These are phyloP conservation scores for Microthlaspi erraticum DNA, from an alignment of 345 rosid species.

Conservation along the genomic window DNA sequence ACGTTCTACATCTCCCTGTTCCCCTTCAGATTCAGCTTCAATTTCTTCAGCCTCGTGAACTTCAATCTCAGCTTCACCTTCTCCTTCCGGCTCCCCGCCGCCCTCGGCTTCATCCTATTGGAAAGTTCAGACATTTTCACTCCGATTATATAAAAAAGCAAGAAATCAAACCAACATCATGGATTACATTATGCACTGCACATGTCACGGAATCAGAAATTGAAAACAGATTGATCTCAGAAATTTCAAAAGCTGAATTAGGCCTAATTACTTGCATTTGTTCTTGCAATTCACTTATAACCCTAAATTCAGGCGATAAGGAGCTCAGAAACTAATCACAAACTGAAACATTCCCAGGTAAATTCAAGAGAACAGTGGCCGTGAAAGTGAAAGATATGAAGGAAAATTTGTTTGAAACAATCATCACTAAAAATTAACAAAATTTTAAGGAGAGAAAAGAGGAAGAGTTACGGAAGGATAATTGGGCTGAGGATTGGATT, in stretches of 20 bases:
- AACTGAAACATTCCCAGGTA: conserved; percentile 6
- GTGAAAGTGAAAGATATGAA: too few relatives aligned
- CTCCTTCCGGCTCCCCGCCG: conserved; percentile 67
- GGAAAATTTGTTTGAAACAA: neutral
- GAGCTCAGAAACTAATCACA: conserved; percentile 6
- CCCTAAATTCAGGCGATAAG: conserved; percentile 20
- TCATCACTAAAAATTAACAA: neutral
- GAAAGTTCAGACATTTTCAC: neutral
- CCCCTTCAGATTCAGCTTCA: conserved; percentile 75
- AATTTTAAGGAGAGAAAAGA: neutral
- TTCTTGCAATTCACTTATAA: neutral
- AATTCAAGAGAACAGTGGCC: neutral
- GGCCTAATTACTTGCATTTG: neutral
- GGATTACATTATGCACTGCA: neutral
- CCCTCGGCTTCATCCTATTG: conserved; percentile 88
- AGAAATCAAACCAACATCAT: conserved; percentile 28
- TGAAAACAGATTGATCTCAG: neutral
- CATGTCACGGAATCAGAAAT: conserved; percentile 13
- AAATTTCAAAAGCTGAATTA: conserved; percentile 1
- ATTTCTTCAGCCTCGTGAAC: conserved; percentile 54
- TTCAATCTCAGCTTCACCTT: conserved; percentile 61
- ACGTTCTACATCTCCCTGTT: conserved; percentile 65
- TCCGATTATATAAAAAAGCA: neutral
- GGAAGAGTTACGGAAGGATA: conserved; percentile 70
- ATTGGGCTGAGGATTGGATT: conserved; percentile 87